phyloP scores from a whole-genome alignment of 208 protist species.

The Leishmania gerbilli region DNA sequence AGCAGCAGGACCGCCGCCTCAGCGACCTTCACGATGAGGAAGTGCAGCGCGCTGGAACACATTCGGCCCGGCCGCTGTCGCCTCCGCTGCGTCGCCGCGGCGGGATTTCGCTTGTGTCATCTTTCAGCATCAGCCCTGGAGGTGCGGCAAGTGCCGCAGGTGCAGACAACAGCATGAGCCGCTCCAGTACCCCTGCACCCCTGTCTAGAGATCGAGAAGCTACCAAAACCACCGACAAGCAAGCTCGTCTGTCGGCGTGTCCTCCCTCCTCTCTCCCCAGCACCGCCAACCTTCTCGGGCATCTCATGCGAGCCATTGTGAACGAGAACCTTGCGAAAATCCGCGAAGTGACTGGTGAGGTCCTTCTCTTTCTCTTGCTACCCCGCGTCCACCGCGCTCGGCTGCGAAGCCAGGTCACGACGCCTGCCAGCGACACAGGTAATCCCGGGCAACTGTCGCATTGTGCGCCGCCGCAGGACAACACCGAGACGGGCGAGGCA shows the following conservation, averaged over 20 bases:
- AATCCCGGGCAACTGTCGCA: neutral
- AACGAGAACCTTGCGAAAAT: conserved; percentile 16
- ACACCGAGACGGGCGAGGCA: neutral
- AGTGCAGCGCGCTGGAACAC: neutral
- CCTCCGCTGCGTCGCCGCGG: conserved; percentile 12
- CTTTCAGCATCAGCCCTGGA: conserved; percentile 6
- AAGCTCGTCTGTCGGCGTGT: neutral
- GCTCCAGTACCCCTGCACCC: neutral
- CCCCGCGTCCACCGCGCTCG: conserved; percentile 13
- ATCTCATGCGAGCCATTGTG: conserved; percentile 22
- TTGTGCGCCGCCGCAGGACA: neutral
- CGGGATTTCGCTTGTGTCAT: neutral
- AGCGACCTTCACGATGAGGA: neutral
- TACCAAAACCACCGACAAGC: neutral
- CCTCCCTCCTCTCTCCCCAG: conserved; percentile 2
- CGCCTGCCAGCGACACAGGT: neutral
- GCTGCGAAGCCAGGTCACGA: conserved; percentile 12
- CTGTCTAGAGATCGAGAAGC: neutral
- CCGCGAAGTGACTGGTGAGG: conserved; percentile 7
- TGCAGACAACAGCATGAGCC: neutral
- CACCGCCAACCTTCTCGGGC: conserved; percentile 15
- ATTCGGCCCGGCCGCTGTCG: neutral
- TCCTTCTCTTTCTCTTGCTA: conserved; percentile 19
- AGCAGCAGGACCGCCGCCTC: neutral
- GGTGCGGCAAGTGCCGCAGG: neutral